Conservation (phyloP, 192 early-diverging fungal species). For the Umbelopsis isabellina region DNA sequence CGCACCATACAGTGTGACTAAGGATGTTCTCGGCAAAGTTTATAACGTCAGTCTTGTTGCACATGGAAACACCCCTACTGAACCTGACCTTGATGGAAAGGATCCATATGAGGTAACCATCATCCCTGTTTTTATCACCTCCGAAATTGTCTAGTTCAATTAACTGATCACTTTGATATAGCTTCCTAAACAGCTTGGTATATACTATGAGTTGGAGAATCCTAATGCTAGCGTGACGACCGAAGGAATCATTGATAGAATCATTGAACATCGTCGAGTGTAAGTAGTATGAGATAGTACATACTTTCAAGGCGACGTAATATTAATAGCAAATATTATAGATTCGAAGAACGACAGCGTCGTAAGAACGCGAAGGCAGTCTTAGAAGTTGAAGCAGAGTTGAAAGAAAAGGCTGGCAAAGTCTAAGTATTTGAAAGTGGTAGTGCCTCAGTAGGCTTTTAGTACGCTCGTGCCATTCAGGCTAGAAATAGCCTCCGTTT, state of each 20-base stretch:
- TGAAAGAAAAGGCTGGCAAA: slow-evolving; percentile 52
- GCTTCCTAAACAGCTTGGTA: slow-evolving; percentile 77
- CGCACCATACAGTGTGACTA: slow-evolving; percentile 85
- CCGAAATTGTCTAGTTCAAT: slow-evolving; percentile 9
- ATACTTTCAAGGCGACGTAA: not conserved
- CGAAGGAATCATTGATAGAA: slow-evolving; percentile 84
- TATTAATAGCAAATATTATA: slow-evolving; percentile 24
- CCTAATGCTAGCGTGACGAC: slow-evolving; percentile 80
- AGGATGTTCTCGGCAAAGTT: slow-evolving; percentile 84
- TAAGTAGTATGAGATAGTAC: slow-evolving; percentile 43
- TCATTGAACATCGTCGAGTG: slow-evolving; percentile 83
- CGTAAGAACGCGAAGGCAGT: slow-evolving; percentile 74
- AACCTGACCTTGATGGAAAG: slow-evolving; percentile 70
- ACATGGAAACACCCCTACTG: slow-evolving; percentile 70
- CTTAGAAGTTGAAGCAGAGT: slow-evolving; percentile 66
- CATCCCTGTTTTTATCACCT: not conserved
- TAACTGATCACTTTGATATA: slow-evolving; percentile 25
- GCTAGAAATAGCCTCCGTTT: too few species aligned
- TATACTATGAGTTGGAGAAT: slow-evolving; percentile 82
- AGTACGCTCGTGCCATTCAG: too few species aligned
- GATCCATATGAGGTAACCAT: slow-evolving; percentile 77
- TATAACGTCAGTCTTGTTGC: slow-evolving; percentile 85
- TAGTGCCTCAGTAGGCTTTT: not conserved
- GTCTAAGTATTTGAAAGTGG: too few species aligned
- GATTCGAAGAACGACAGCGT: slow-evolving; percentile 74